Conservation (phyloP, 352 stramenopile species). For the Globisporangium paddicum region DNA sequence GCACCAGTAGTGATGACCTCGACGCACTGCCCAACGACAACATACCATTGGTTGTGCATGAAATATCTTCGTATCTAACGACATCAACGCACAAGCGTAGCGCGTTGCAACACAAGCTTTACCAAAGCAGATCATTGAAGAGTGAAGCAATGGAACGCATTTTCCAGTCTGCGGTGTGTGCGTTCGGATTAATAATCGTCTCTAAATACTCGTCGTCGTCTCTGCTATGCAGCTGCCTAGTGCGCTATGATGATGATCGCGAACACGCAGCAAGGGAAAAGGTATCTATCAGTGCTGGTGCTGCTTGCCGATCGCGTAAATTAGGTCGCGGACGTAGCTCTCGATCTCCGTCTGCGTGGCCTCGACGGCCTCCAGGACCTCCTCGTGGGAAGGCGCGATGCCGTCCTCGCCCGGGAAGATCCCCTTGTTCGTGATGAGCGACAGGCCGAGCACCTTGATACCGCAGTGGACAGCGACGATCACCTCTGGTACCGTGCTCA, state of each 20-base stretch:
- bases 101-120: too few species aligned
- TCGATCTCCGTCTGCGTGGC: conserved; percentile 59
- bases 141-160: neutral
- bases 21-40: too few species aligned
- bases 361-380: conserved; percentile 90
- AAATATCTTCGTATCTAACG: too few species aligned
- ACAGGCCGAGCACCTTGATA: conserved; percentile 94
- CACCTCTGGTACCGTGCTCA: conserved; percentile 96
- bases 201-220: conserved; percentile 12
- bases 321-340: conserved; percentile 41
- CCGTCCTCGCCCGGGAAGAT: conserved; percentile 81
- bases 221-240: conserved; percentile 6
- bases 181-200: conserved; percentile 13
- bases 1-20: too few species aligned
- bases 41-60: too few species aligned
- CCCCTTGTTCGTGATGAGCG: conserved; percentile 95
- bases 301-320: conserved; percentile 37
- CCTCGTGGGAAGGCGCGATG: conserved; percentile 85
- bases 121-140: too few species aligned
- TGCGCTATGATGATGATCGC: conserved; percentile 1
- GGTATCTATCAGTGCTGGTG: conserved; percentile 14
- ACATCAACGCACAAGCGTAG: too few species aligned
- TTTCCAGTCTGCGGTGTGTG: conserved; percentile 2
- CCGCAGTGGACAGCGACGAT: conserved; percentile 94
- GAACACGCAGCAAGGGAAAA: neutral